Base-by-base conservation (phyloP, 75 land plant genomes). In the Isoetes taiwanensis region DNA sequence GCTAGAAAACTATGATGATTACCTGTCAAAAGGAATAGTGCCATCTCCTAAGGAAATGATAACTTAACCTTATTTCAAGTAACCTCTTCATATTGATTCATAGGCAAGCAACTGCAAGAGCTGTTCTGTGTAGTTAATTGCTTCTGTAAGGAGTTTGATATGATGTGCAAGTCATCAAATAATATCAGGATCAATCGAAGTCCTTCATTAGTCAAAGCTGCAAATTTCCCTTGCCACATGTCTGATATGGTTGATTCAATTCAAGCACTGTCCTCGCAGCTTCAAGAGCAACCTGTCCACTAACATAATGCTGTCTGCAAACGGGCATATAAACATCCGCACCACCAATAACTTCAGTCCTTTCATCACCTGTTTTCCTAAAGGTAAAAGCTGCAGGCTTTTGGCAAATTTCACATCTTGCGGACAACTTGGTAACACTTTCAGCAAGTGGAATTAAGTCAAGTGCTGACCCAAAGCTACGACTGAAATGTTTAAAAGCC, bases 291-390 rank as follows among this genome's bases (percentile, higher is more conserved):
- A 72, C 64, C 62, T 86, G 83, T 0, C 90, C 90, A 62, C 63
- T 80, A 8, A 86, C 77, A 64, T 86, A 90, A 57, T 90, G 97
- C 33, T 74, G 72, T 16, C 97, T 67, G 35, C 97, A 90, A 5
- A 90, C 97, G 16, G 97, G 97, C 97, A 90, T 90, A 59, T 90
- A 90, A 8, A 80, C 68, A 54, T 90, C 97, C 34, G 91, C 75
- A 25, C 97, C 97, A 14, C 84, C 97, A 31, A 90, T 83, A 20
- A 90, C 66, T 46, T 90, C 97, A 0, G 79, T 86, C 25, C 75
- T 32, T 14, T 28, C 76, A 25, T 90, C 97, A 1, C 62, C 73
- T 6, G 80, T 82, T 58, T 90, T 90, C 55, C 97, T 72, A 43
- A 90, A 72, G 0, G 87, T 86, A 35, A 90, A 90, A 41, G 70